Conservation (phyloP, 1,284 basidiomycete species). For the Thecaphora frezii region DNA sequence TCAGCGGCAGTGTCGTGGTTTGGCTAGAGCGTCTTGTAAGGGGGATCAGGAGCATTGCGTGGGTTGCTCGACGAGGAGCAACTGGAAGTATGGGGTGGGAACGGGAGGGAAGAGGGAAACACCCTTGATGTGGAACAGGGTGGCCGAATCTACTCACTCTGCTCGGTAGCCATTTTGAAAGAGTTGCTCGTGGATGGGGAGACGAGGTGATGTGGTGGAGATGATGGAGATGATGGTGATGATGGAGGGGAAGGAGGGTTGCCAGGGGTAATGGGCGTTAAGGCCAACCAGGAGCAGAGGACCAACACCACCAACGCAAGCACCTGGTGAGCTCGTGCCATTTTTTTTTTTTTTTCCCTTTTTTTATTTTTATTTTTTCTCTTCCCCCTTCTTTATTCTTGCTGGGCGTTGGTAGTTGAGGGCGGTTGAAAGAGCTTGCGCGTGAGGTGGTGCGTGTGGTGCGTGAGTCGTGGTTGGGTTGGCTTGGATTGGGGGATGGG, state of each 20-base stretch:
- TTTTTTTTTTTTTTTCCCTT: not conserved
- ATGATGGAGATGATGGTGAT: constrained; percentile 8
- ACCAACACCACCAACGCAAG: not conserved
- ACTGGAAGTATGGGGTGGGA: no score
- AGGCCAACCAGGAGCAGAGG: not conserved
- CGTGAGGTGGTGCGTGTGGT: no score
- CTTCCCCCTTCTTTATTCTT: no score
- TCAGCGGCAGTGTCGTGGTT: not conserved
- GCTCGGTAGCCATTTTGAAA: constrained; percentile 53
- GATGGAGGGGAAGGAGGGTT: constrained; percentile 3
- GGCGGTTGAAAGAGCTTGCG: no score
- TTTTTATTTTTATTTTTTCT: not conserved
- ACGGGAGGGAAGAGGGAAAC: no score
- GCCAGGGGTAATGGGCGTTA: not conserved
- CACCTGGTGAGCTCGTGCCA: not conserved
- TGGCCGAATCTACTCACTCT: no score
- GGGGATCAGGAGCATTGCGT: not conserved
- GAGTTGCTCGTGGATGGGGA: constrained; percentile 3
- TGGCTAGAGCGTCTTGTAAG: not conserved
- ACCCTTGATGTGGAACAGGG: no score
- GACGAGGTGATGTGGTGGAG: constrained; percentile 4
- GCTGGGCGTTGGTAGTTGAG: no score
- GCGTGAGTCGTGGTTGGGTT: no score
- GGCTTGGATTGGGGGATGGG: no score
- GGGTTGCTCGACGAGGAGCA: no score